Conservation (phyloP, 768 basidiomycete genomes). For the Xerocomus brunneocitrinus region DNA sequence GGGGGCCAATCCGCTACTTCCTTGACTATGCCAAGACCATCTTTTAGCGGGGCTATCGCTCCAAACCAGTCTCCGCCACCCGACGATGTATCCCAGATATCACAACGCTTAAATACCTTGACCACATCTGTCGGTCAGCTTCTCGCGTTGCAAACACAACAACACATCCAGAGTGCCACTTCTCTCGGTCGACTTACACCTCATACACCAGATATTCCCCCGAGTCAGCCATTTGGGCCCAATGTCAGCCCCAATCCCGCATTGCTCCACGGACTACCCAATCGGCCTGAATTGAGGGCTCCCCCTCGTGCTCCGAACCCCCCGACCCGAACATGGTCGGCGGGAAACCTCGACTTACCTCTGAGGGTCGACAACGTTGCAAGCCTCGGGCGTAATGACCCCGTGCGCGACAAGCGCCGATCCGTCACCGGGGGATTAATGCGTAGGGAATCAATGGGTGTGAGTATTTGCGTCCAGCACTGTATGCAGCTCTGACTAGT, state of each 20-base stretch:
- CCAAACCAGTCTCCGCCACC: slow-evolving; percentile 63
- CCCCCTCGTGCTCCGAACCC: slow-evolving; percentile 60
- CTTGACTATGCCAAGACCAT: slow-evolving; percentile 51
- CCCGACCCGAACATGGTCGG: slow-evolving; percentile 81
- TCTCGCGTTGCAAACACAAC: slow-evolving; percentile 74
- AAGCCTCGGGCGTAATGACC: slow-evolving; percentile 34
- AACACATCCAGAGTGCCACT: slow-evolving; percentile 49
- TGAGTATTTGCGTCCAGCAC: slow-evolving; percentile 36
- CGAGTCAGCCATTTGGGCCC: slow-evolving; percentile 36
- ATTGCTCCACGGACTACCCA: slow-evolving; percentile 57
- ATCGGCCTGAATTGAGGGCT: slow-evolving; percentile 60
- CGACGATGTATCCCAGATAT: slow-evolving; percentile 73
- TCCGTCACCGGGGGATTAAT: slow-evolving; percentile 59
- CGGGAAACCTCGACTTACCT: slow-evolving; percentile 73
- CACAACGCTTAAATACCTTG: slow-evolving; percentile 72
- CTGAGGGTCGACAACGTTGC: slow-evolving; percentile 46
- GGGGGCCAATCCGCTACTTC: slow-evolving; percentile 31
- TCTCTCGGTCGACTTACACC: slow-evolving; percentile 31
- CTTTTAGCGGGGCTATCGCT: slow-evolving; percentile 60
- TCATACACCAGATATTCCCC: slow-evolving; percentile 43
- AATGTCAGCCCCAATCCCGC: slow-evolving; percentile 34
- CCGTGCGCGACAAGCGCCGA: slow-evolving; percentile 65
- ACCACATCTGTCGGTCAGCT: slow-evolving; percentile 85
- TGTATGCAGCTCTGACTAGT: slow-evolving; percentile 12
- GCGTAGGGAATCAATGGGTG: slow-evolving; percentile 72